Conservation (phyloP, 495 filamentous ascomycete genomes). For the Neurospora sp. region DNA sequence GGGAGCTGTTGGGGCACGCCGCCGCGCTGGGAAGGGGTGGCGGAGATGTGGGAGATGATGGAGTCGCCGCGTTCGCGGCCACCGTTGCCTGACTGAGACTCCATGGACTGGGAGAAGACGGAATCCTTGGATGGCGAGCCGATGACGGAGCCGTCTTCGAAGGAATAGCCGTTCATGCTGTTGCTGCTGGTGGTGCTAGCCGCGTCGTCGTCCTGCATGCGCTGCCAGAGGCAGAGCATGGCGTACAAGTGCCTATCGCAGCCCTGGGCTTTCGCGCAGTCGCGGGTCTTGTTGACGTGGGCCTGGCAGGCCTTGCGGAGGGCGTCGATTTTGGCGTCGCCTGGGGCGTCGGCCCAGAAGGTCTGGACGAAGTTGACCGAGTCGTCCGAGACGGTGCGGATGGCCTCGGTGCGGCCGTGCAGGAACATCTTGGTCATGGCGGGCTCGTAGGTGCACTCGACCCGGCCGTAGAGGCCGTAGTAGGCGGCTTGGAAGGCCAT, state of each 20-base stretch:
- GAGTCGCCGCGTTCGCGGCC: conserved; percentile 27
- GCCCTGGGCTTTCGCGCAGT: conserved; percentile 86
- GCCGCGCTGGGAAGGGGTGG: conserved; percentile 9
- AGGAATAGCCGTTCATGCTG: conserved; percentile 44
- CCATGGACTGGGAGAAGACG: conserved; percentile 21
- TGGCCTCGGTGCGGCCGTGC: conserved; percentile 90
- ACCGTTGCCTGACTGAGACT: conserved; percentile 8
- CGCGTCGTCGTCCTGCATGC: conserved; percentile 65
- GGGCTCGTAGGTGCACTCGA: conserved; percentile 94
- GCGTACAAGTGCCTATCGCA: conserved; percentile 92
- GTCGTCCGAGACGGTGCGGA: conserved; percentile 75
- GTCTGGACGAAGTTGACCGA: conserved; percentile 77
- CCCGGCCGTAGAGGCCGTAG: conserved; percentile 88
- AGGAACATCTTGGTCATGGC: conserved; percentile 95
- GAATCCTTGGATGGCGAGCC: conserved; percentile 45
- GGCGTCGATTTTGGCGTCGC: conserved; percentile 71
- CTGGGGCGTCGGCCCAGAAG: conserved; percentile 88
- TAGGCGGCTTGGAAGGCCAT: conserved; percentile 99
- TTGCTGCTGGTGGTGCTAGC: conserved; percentile 41
- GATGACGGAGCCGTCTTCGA: conserved; percentile 34
- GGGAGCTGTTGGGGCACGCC: conserved; percentile 43
- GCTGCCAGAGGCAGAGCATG: conserved; percentile 90
- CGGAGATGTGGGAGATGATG: conserved; percentile 20
- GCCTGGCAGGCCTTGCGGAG: conserved; percentile 73
- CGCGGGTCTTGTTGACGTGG: conserved; percentile 69